These are phyloP conservation scores for Theobroma grandiflorum DNA, from an alignment of 441 rosid species.

Conservation along the genomic window DNA sequence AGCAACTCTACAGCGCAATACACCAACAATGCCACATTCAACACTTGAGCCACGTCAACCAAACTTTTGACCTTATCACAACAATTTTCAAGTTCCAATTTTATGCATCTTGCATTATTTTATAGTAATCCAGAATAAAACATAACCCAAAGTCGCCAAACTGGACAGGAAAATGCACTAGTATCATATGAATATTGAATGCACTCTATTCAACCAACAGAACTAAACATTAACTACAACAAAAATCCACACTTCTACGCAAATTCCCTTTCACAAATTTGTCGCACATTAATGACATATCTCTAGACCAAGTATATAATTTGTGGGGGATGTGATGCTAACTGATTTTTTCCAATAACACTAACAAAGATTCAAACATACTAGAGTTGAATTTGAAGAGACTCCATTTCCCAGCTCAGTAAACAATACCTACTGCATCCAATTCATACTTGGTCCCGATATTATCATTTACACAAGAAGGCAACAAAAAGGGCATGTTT, in stretches of 20 bases:
- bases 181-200: not conserved
- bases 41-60: not conserved
- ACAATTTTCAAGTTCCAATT: not conserved
- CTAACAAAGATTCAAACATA: not conserved
- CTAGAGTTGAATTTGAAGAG: not conserved
- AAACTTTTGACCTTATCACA: not conserved
- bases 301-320: not conserved
- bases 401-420: no score
- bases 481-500: no score
- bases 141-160: not conserved
- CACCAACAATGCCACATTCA: not conserved
- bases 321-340: not conserved
- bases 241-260: constrained; percentile 1
- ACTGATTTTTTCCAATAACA: not conserved
- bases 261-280: not conserved
- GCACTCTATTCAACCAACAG: not conserved
- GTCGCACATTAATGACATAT: not conserved
- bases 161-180: not conserved
- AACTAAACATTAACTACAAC: not conserved
- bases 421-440: not conserved
- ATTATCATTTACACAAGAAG: no score
- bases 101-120: not conserved
- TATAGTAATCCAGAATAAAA: not conserved
- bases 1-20: not conserved
- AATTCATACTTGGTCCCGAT: not conserved